Evolutionary conservation across 2,329 filamentous ascomycete species (phyloP).

Genomic region (Fusarium mexicanum): DNA sequence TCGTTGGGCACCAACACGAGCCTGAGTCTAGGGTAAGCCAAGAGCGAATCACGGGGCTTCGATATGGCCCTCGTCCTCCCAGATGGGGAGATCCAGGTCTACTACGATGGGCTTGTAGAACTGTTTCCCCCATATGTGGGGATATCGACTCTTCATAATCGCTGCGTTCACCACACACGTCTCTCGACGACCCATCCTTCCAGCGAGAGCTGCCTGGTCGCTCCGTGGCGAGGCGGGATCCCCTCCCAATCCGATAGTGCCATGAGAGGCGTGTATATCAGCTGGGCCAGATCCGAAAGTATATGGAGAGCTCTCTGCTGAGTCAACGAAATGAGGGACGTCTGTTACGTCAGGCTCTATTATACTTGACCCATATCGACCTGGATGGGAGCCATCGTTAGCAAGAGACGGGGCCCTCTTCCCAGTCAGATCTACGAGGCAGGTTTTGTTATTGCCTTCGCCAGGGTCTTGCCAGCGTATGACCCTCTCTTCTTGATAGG

Average conservation of each 20-base stretch:
- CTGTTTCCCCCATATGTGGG: slow-evolving; percentile 67
- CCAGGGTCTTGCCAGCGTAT: slow-evolving; percentile 69
- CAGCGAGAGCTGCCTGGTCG: slow-evolving; percentile 53
- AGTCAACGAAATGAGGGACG: background rate
- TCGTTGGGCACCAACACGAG: slow-evolving; percentile 41
- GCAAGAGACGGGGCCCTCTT: slow-evolving; percentile 54
- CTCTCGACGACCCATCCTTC: slow-evolving; percentile 64
- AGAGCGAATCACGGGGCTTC: slow-evolving; percentile 15
- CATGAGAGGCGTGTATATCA: slow-evolving; percentile 38
- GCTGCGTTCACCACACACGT: slow-evolving; percentile 85
- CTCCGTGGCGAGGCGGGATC: slow-evolving; percentile 54
- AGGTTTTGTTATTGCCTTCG: slow-evolving; percentile 64
- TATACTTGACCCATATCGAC: slow-evolving; percentile 1
- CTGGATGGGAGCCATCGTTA: slow-evolving; percentile 57
- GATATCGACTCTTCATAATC: slow-evolving; percentile 74
- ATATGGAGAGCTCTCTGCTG: slow-evolving; percentile 3
- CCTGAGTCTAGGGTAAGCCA: slow-evolving; percentile 29
- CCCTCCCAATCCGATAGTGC: slow-evolving; percentile 50
- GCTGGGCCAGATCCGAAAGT: slow-evolving; percentile 19
- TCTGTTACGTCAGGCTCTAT: slow-evolving; percentile 1
- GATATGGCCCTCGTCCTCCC: slow-evolving; percentile 32
- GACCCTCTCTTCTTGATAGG: slow-evolving; percentile 56
- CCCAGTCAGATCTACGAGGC: slow-evolving; percentile 68
- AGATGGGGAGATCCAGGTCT: slow-evolving; percentile 76
- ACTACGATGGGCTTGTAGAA: slow-evolving; percentile 87